Percentiles rank a stretch among this genome's conserved stretches.
These are phyloP conservation scores for Lepidium campestre DNA, from an alignment of 441 rosid genomes.

Conservation along the genomic window DNA sequence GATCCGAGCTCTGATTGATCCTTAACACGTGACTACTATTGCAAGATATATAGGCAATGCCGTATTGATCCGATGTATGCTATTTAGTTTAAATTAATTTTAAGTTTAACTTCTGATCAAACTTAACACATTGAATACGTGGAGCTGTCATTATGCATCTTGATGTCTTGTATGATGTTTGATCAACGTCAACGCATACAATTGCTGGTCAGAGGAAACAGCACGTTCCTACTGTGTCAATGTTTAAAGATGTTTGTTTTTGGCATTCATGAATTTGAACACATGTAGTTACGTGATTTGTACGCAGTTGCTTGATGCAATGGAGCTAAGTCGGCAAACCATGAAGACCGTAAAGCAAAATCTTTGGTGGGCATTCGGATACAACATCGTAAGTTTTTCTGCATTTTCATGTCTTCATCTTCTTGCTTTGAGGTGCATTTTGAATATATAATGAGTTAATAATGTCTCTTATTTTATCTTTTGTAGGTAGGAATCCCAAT, in stretches of 20 bases:
- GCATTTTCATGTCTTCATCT: background rate
- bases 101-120: background rate
- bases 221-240: background rate
- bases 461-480: background rate
- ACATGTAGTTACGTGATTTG: background rate
- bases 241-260: background rate
- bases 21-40: too few relatives aligned
- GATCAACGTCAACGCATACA: background rate
- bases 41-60: background rate
- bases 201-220: background rate
- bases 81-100: background rate
- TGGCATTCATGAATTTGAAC: background rate
- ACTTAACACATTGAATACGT: background rate
- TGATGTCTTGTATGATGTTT: slow-evolving; percentile 4
- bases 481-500: slow-evolving; percentile 82
- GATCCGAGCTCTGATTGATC: background rate
- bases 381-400: slow-evolving; percentile 75
- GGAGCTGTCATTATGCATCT: background rate
- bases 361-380: slow-evolving; percentile 98
- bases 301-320: slow-evolving; percentile 82
- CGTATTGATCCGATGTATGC: background rate
- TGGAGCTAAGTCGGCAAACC: slow-evolving; percentile 90
- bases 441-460: background rate
- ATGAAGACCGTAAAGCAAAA: slow-evolving; percentile 98
- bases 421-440: background rate